Percentiles rank a stretch among this genome's conserved stretches.
Evolutionary conservation across 2,329 filamentous ascomycete species (phyloP).

Genomic region (Hypoxylon sp.): DNA sequence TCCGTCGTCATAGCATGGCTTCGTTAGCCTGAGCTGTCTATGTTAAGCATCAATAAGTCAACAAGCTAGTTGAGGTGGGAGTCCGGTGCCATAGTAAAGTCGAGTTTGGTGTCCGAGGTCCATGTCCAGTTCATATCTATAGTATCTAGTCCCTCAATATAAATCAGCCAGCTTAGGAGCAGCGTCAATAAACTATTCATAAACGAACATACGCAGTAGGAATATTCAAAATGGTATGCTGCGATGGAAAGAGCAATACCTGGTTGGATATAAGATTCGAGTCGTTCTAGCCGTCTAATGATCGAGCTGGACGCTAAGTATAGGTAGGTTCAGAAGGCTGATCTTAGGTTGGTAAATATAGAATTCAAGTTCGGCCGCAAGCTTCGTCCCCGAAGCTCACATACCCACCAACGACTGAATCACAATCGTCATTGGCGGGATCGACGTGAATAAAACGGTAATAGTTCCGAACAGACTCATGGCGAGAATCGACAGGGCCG

Average conservation of each 20-base stretch:
- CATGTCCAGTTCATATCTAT: not conserved
- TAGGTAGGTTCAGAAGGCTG: not conserved
- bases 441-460: slow-evolving; percentile 70
- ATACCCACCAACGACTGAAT: slow-evolving; percentile 65
- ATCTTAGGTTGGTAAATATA: not conserved
- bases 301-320: not conserved
- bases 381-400: slow-evolving; percentile 30
- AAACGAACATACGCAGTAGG: not conserved
- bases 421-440: slow-evolving; percentile 66
- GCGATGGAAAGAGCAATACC: not conserved
- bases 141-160: not conserved
- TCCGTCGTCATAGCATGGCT: not conserved
- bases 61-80: not conserved
- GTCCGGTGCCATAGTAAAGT: not conserved
- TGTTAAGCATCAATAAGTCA: not conserved
- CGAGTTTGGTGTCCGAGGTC: not conserved
- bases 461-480: slow-evolving; percentile 74
- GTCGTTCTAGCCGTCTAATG: not conserved
- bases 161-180: not conserved
- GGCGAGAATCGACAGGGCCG: slow-evolving; percentile 70
- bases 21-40: not conserved
- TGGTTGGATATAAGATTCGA: not conserved
- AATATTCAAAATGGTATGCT: not conserved
- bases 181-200: not conserved
- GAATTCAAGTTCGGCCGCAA: not conserved